Evolutionary conservation across 2,329 filamentous ascomycete species (phyloP).

Genomic region (Fusarium humuli): DNA sequence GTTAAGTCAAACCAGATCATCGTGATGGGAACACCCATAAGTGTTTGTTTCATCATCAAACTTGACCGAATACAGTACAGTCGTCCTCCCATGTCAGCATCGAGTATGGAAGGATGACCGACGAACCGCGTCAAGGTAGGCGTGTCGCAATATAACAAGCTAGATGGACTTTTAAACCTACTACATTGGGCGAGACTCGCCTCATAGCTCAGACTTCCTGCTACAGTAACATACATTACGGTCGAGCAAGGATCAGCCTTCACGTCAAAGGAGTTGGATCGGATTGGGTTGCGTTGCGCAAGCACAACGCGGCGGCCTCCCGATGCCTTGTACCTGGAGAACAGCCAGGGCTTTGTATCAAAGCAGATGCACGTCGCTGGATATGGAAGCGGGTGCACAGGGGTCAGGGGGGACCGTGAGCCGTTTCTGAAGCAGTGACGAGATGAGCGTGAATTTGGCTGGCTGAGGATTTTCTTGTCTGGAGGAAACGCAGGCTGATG

Average conservation of each 20-base stretch:
- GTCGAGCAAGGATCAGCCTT: slow-evolving; percentile 8
- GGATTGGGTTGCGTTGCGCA: slow-evolving; percentile 5
- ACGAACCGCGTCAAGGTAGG: slow-evolving; percentile 2
- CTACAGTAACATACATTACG: neutral
- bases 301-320: slow-evolving; percentile 29
- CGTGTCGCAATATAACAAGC: slow-evolving; percentile 30
- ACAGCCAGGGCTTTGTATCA: slow-evolving; percentile 21
- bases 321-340: slow-evolving; percentile 39
- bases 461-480: neutral
- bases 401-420: slow-evolving; percentile 34
- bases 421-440: slow-evolving; percentile 29
- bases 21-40: neutral
- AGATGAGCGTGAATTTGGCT: slow-evolving; percentile 26
- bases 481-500: slow-evolving; percentile 4
- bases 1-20: neutral
- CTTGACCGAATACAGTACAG: neutral
- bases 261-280: neutral
- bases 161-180: slow-evolving; percentile 1
- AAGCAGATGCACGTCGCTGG: slow-evolving; percentile 45
- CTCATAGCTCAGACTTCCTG: slow-evolving; percentile 5
- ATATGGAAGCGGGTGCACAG: slow-evolving; percentile 43
- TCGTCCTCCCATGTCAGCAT: neutral
- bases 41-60: neutral
- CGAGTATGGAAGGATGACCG: neutral
- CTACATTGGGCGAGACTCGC: slow-evolving; percentile 9